Base-by-base conservation (phyloP, 768 basidiomycete genomes). In the Xanthoconium stramineum region DNA sequence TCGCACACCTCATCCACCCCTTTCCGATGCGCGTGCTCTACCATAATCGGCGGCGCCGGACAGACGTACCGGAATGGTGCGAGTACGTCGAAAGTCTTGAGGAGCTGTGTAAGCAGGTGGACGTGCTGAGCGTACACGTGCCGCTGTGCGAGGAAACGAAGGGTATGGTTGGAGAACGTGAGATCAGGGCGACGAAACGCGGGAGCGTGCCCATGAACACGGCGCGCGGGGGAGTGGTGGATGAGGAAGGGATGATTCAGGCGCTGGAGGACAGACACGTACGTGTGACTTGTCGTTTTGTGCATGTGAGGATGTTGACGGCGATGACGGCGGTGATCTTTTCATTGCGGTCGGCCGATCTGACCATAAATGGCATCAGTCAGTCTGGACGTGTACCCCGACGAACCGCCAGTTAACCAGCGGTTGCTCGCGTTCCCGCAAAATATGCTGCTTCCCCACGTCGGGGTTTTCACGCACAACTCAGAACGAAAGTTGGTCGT, bases 11-110 rank as follows among this genome's bases (percentile, higher is more conserved):
- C 53, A 85, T 78, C 0, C 85, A 84, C 51, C 84, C 85, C 1
- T 91, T 97, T 75, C 90, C 88, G 8, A 94, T 98, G 94, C 87
- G 88, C 50, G 76, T 96, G 52, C 77, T 96, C 44, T 97, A 96
- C 72, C 80, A 92, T 73, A 85, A 78, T 33, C 78, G 91, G 39
- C 78, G 78, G 58, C 82, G 80, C 76, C 33, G 67, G 10, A 19
- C 75, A 8, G 73, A 82, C 45, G 85, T 83, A 0, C 89, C 91
- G 0, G 77, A 73, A 37, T 94, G 88, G 79, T 87, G 86, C 19
- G 83, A 87, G 67, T 98, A 97, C 71, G 84, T 86, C 58, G 83
- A 85, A 48, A 79, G 81, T 60, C 51, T 84, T 28, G 76, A 82
- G 38, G 81, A 75, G 58, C 81, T 98, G 69, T 76, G 94, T 42